Base-by-base conservation (phyloP, 2,329 filamentous ascomycete genomes). In the Fonsecaea nubica region DNA sequence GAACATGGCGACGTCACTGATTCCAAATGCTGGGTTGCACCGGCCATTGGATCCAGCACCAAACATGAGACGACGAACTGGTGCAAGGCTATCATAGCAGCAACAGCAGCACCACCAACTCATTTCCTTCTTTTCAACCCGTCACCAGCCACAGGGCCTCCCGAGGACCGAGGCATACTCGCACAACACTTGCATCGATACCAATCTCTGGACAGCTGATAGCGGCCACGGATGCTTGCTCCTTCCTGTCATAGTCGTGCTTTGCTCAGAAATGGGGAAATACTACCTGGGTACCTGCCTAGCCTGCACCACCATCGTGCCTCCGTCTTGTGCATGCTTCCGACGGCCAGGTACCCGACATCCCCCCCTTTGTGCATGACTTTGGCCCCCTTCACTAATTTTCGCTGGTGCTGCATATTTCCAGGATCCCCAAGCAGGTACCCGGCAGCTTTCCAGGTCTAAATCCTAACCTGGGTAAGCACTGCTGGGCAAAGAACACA, bases 1-100 rank as follows among this genome's bases (percentile, higher is more conserved):
- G 58, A 6, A 18, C 12, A 32, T 5, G 42, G 45, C 45, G 52
- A 61, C 58, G 58, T 61, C 58, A 61, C 52, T 25, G 18, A 9
- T 21, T 25, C 8, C 45, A 30, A 48, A 30, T 50, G 45, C 45
- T 21, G 40, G 9, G 13, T n/a, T n/a, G 40, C 40, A n/a, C 40
- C 40, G 15, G 33, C n/a, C 33, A 36, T 1, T 32, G 53, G n/a
- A 42, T 58, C 36, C 55, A 33, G 50, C 18, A n/a, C 30, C 18
- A 18, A 61, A 61, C 48, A 38, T 61, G 58, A 61, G 58, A 61
- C 58, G 52, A 32, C 57, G 57, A 59, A 32, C 42, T 50, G 21
- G 42, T 32, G 30, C 57, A 50, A 59, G 57, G 57, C 57, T 59
- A n/a, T 32, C 21, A 35, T 58, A 35, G 12, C 53, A 56, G 18